Evolutionary conservation across 2,329 filamentous ascomycete species (phyloP), one percentile per base, ranked within the genome.

Genomic region (Dactylellina sp.): DNA sequence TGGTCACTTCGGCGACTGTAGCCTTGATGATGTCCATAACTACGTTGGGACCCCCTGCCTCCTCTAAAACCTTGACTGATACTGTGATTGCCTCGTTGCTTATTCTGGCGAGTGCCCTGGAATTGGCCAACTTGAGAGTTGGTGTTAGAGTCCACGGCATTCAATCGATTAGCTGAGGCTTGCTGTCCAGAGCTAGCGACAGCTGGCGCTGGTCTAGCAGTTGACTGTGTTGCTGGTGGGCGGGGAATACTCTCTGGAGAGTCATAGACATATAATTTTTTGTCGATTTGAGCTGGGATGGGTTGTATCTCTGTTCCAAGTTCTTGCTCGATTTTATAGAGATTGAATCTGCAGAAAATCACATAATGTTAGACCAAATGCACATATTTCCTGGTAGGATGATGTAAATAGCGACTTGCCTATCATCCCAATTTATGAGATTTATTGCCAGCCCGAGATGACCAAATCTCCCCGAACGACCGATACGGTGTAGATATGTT

Each of bases 401-500:
- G 14, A 28, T 9, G 46, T 35, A 9, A 35, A n/a, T 32, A 1
- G 24, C 52, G 24, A 47, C 61, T 56, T 74, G 76, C 78, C 78
- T 89, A 81, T 99, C 95, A 68, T 99, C 95, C 95, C 95, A 99
- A 82, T 96, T 98, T 86, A 99, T 99, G 81, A 99, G 85, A 83
- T 99, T 99, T 81, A 99, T 99, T 76, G 96, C 96, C 77, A 99
- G 85, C 86, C 95, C 95, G 80, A 98, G 86, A 83, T 99, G 95
- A 77, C 95, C 95, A 81, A 97, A 99, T 77, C 95, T 92, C 77
- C 95, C 95, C 57, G 95, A 99, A 80, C 95, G 92, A 85, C 95
- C 95, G 81, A 99, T 99, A 78, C 95, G 92, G 83, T 99, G 95
- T 68, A 99, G 89, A 81, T 99, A 99, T 0, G 95, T 99, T 83